phyloP scores from a whole-genome alignment of 1,139 yeast species.

The Lodderomyces pseudojiufengensis region DNA sequence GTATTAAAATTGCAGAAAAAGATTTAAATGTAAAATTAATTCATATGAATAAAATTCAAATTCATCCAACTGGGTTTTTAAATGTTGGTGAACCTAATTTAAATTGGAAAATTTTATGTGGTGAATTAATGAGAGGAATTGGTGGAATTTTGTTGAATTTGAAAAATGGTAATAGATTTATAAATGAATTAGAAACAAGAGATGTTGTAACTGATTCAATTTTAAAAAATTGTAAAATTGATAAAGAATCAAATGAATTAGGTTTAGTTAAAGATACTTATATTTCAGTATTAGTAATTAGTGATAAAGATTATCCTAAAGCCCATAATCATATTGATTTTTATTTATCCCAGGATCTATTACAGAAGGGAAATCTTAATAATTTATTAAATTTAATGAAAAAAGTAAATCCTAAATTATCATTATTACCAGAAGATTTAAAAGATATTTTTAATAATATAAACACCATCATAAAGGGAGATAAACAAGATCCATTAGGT shows the following conservation, averaged over 20 bases:
- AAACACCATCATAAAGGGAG: not conserved
- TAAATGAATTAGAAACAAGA: conserved; percentile 34
- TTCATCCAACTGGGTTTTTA: conserved; percentile 41
- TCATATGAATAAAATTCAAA: conserved; percentile 37
- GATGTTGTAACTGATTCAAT: conserved; percentile 31
- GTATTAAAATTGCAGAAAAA: conserved; percentile 31
- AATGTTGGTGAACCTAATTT: conserved; percentile 17
- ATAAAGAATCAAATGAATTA: conserved; percentile 7
- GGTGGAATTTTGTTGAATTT: conserved; percentile 37
- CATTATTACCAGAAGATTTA: conserved; percentile 10
- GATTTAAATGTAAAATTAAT: conserved; percentile 31
- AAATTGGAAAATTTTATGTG: conserved; percentile 34
- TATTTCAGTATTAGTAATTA: conserved; percentile 26
- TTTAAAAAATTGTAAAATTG: conserved; percentile 19
- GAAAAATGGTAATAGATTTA: conserved; percentile 27
- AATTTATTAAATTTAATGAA: conserved; percentile 19
- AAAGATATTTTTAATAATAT: conserved; percentile 13
- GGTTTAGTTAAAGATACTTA: conserved; percentile 13
- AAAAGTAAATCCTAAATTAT: conserved; percentile 15
- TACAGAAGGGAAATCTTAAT: conserved; percentile 21
- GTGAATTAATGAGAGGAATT: conserved; percentile 35
- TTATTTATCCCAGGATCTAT: conserved; percentile 25
- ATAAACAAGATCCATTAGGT: conserved; percentile 17
- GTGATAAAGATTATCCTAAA: conserved; percentile 23
- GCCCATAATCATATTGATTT: conserved; percentile 30